Evolutionary conservation across 2,329 filamentous ascomycete genomes (phyloP).

Genomic region (Albifimbria verrucaria): DNA sequence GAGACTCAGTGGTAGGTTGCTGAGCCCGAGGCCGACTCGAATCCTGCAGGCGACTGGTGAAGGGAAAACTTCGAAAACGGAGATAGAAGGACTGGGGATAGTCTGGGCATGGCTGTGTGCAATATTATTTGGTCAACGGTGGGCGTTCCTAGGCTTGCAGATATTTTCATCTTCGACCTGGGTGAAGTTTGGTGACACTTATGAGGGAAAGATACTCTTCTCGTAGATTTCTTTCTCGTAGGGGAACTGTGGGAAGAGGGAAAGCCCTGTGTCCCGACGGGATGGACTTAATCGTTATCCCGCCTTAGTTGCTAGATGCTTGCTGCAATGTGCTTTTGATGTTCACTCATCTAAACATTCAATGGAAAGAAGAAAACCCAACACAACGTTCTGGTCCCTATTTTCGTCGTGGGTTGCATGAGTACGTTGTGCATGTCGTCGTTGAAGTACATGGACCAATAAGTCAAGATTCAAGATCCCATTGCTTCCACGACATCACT

Average conservation of each 20-base stretch:
- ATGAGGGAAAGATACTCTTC: conserved; percentile 99
- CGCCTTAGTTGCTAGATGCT: conserved; percentile 36
- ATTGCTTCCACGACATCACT: too few species aligned
- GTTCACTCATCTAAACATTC: not conserved
- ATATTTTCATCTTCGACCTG: conserved; percentile 23
- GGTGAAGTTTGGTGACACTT: conserved; percentile 71
- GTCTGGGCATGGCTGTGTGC: conserved; percentile 4
- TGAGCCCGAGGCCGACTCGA: conserved; percentile 14
- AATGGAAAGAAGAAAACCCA: conserved; percentile 1
- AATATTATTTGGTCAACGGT: conserved; percentile 17
- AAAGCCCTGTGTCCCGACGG: conserved; percentile 96
- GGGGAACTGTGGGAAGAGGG: conserved; percentile 57
- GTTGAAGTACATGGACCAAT: too few species aligned
- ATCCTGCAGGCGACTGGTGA: conserved; percentile 7
- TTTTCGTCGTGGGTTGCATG: not conserved
- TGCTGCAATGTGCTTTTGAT: conserved; percentile 19
- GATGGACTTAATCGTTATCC: conserved; percentile 88
- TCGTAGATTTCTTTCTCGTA: conserved; percentile 33
- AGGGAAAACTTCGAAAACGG: conserved; percentile 12
- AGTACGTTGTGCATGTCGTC: too few species aligned
- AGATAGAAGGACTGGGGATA: conserved; percentile 12
- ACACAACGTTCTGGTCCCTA: not conserved
- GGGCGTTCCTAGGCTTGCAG: conserved; percentile 22
- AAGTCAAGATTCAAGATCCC: too few species aligned
- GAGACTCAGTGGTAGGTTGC: conserved; percentile 50